phyloP scores from a whole-genome alignment of 208 protist genomes.

The Porcisia deanei region DNA sequence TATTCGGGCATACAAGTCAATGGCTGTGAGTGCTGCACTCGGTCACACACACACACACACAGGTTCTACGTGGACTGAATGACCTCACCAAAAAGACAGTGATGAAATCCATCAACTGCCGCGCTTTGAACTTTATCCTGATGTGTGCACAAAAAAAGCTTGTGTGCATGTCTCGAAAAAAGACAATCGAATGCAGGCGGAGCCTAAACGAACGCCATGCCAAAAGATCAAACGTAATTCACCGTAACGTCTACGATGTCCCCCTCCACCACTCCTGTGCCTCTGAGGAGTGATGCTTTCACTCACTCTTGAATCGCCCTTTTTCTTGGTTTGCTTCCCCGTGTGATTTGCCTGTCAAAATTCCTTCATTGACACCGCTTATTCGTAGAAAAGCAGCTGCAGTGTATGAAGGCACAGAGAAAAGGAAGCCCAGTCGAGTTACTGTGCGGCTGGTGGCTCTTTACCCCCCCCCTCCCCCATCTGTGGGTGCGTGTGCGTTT shows the following conservation, averaged over 20 bases:
- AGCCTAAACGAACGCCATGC: background rate
- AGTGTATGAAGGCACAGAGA: conserved; percentile 3
- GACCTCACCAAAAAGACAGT: background rate
- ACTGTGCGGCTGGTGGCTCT: background rate
- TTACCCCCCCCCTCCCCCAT: background rate
- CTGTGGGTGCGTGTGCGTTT: background rate
- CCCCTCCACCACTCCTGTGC: background rate
- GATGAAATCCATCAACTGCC: background rate
- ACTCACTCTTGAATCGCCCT: background rate
- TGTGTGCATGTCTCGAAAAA: background rate
- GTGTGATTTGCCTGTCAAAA: background rate
- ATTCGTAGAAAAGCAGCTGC: background rate
- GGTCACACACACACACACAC: too few species aligned
- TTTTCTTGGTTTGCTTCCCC: background rate
- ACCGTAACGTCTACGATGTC: background rate
- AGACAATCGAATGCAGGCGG: background rate
- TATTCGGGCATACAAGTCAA: background rate
- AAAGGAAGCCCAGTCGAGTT: background rate
- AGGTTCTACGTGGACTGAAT: background rate
- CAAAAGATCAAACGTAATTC: background rate
- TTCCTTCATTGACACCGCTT: background rate
- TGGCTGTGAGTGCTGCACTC: background rate
- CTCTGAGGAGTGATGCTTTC: background rate
- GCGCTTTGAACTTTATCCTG: background rate
- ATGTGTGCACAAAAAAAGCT: background rate